Conservation (phyloP, 441 rosid genomes). For the Biscutella laevigata region DNA sequence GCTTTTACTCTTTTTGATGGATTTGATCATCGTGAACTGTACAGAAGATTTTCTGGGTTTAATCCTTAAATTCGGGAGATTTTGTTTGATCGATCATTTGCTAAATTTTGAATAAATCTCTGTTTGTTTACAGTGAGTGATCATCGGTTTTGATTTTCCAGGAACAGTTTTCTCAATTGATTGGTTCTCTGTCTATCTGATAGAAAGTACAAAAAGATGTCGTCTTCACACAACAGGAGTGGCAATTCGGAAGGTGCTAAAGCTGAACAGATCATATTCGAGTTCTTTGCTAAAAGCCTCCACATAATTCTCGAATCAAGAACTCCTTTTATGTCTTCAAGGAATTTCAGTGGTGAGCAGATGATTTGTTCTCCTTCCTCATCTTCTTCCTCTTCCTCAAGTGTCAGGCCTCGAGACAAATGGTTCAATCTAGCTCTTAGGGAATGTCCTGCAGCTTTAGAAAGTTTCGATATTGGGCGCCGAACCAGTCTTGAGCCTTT, state of each 20-base stretch:
- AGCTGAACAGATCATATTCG: constrained; percentile 73
- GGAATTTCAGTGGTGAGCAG: constrained; percentile 78
- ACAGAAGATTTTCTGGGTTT: constrained; percentile 1
- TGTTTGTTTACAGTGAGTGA: constrained; percentile 2
- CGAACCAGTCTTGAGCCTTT: constrained; percentile 60
- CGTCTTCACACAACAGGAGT: constrained; percentile 40
- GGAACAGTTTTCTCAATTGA: constrained; percentile 10
- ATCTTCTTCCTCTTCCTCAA: constrained; percentile 75
- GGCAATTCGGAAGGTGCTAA: constrained; percentile 57
- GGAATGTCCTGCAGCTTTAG: constrained; percentile 73
- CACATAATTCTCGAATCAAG: constrained; percentile 84
- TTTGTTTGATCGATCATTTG: constrained; percentile 15
- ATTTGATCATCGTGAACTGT: constrained; percentile 9
- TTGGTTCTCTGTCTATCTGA: not conserved
- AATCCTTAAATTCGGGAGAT: constrained; percentile 2
- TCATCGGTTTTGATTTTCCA: constrained; percentile 2
- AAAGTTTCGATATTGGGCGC: constrained; percentile 63
- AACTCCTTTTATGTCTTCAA: constrained; percentile 63
- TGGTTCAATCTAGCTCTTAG: constrained; percentile 89
- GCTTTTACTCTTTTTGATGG: not conserved
- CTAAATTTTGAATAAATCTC: not conserved
- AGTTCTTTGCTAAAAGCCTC: constrained; percentile 77
- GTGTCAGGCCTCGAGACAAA: constrained; percentile 75
- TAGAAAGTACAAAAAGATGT: constrained; percentile 29
- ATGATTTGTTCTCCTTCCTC: constrained; percentile 59